Percentiles rank a stretch among this genome's conserved stretches.
These are phyloP conservation scores for Mortierella sp. DNA, from an alignment of 371 early-diverging fungal species.

Conservation along the genomic window DNA sequence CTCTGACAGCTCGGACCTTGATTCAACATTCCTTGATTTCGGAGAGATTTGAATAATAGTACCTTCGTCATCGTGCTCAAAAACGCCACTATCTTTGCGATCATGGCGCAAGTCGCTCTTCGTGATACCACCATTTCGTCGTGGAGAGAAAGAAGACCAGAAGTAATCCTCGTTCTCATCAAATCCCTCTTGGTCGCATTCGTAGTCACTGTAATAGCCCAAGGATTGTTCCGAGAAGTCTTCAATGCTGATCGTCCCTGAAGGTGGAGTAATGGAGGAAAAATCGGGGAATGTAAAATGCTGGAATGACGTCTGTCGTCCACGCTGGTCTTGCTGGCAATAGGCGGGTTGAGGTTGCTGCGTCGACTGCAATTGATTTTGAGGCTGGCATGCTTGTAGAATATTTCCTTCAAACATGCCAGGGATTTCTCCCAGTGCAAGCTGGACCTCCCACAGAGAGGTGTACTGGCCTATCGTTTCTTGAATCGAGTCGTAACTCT, in stretches of 20 bases:
- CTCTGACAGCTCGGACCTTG: background rate
- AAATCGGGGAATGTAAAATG: constrained; percentile 1
- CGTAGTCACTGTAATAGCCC: background rate
- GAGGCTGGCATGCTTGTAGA: constrained; percentile 22
- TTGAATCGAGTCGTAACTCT: background rate
- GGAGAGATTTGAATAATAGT: constrained; percentile 18
- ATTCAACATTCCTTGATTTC: background rate
- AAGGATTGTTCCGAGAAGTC: background rate
- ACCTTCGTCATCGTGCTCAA: constrained; percentile 29
- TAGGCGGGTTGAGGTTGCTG: background rate
- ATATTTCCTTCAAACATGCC: constrained; percentile 38
- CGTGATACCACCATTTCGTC: background rate
- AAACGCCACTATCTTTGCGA: constrained; percentile 47
- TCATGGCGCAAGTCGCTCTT: constrained; percentile 23
- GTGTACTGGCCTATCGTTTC: constrained; percentile 14
- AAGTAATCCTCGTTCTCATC: background rate
- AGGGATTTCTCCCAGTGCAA: constrained; percentile 43
- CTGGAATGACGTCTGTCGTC: background rate
- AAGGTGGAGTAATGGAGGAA: background rate
- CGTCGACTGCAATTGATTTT: background rate
- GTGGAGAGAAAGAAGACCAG: background rate
- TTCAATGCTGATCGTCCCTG: background rate
- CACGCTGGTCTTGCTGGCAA: background rate
- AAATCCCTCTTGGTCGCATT: background rate
- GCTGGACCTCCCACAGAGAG: constrained; percentile 49